Base-by-base conservation (phyloP, 139 green algal genomes). In the Yamagishiella unicocca region DNA sequence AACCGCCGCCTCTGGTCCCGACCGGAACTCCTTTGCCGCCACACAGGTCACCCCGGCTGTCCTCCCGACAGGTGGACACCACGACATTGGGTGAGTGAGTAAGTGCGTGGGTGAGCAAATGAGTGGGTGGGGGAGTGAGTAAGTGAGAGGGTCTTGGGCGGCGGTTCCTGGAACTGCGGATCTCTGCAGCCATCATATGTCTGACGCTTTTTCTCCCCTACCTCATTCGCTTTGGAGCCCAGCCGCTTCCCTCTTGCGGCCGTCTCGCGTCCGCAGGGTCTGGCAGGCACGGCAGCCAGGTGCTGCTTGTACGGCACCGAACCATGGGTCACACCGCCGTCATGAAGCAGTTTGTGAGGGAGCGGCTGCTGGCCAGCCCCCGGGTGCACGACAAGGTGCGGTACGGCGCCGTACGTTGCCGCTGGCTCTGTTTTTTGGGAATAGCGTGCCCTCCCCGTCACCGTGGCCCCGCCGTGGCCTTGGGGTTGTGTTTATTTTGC, bases 291-390 rank as follows among this genome's bases (percentile, higher is more conserved):
- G 73, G 73, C 73, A 81, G 43, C n/a, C 22, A 40, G 4, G 45
- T 33, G 45, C 29, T 81, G 43, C 33, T 76, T 0, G 33, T 42
- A 46, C 66, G 33, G 22, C 66, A 42, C 29, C 10, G 2, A 7
- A 2, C 2, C 25, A 1, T 4, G 73, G 27, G n/a, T 4, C 29
- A 42, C 19, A 27, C 19, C 1, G 73, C 73, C 6, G 73, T 81
- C 29, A 4, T 64, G 9, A 81, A 81, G 73, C 73, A 81, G 73
- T 81, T 81, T 14, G n/a, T 29, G 3, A 43, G 73, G 45, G 73
- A 64, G 73, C 10, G n/a, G 73, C 45, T 81, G 43, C 12, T 81
- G 29, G 45, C n/a, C 10, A 43, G 3, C 2, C 45, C 43, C 2
- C 10, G 45, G 45, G 19, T 81, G 73, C 43, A 64, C 1, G 45